Conservation (phyloP, 257 asterid genomes). For the Primulina tabacum region DNA sequence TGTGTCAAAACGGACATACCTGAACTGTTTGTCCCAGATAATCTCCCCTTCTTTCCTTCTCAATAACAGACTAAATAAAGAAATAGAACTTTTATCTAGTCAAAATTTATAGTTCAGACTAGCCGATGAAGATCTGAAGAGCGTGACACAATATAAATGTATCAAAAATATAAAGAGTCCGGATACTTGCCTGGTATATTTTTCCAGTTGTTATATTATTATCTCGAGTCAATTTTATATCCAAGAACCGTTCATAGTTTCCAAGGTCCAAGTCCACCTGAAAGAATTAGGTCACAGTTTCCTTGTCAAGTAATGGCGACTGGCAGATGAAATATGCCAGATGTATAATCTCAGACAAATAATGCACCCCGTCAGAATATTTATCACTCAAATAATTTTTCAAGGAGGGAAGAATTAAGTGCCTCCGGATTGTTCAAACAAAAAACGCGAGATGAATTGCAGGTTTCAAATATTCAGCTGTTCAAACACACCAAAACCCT, state of each 20-base stretch:
- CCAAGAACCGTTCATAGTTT: slow-evolving; percentile 89
- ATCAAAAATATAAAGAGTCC: neutral
- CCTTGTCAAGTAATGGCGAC: neutral
- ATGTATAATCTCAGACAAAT: neutral
- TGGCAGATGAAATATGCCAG: neutral
- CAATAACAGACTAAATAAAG: slow-evolving; percentile 51
- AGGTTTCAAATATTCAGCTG: slow-evolving; percentile 5
- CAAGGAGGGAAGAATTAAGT: neutral
- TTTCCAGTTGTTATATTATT: slow-evolving; percentile 91
- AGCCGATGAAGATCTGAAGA: slow-evolving; percentile 9
- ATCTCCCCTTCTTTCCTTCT: slow-evolving; percentile 76
- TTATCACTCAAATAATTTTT: neutral
- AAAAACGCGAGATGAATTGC: slow-evolving; percentile 9
- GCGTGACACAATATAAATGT: neutral
- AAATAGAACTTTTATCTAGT: slow-evolving; percentile 20
- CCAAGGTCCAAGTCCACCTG: slow-evolving; percentile 99
- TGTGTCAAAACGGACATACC: slow-evolving; percentile 33
- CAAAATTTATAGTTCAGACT: neutral
- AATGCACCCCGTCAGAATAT: neutral
- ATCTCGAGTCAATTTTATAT: slow-evolving; percentile 74
- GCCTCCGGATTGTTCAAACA: neutral
- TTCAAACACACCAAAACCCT: neutral
- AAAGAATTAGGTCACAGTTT: slow-evolving; percentile 27
- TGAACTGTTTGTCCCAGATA: slow-evolving; percentile 75
- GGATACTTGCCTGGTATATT: slow-evolving; percentile 70